These are phyloP conservation scores for Hamigera avellanea DNA, from an alignment of 495 filamentous ascomycete species.

Conservation along the genomic window DNA sequence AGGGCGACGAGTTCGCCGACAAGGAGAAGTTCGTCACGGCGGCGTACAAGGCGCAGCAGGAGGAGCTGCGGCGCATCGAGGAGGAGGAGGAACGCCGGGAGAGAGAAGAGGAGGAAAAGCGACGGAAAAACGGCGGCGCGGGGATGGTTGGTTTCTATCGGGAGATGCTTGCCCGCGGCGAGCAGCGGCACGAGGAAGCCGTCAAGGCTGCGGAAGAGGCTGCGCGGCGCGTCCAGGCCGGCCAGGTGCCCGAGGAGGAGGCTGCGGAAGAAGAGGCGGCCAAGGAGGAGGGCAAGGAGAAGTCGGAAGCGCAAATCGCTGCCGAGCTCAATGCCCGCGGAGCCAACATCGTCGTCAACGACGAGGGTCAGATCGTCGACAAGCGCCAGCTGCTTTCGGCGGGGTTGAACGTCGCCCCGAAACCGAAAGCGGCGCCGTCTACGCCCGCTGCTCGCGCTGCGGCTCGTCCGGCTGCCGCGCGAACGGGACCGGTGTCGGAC, in stretches of 20 bases:
- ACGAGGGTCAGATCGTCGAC: conserved; percentile 89
- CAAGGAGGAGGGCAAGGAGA: conserved; percentile 36
- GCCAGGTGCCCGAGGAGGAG: conserved; percentile 15
- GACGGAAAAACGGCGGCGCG: conserved; percentile 45
- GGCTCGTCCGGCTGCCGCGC: conserved; percentile 16
- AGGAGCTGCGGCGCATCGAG: conserved; percentile 64
- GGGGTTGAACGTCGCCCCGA: conserved; percentile 70
- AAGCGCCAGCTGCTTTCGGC: conserved; percentile 83
- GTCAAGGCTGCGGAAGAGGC: conserved; percentile 60
- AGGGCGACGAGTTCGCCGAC: conserved; percentile 87
- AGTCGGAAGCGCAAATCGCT: conserved; percentile 61
- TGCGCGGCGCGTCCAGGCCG: conserved; percentile 39
- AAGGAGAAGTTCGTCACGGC: conserved; percentile 95
- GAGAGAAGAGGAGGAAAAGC: conserved; percentile 51
- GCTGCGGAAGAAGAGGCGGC: conserved; percentile 13
- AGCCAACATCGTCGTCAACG: conserved; percentile 65
- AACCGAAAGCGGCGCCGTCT: conserved; percentile 34
- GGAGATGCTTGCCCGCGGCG: conserved; percentile 65
- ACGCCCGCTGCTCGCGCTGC: conserved; percentile 18
- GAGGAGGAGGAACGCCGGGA: conserved; percentile 68
- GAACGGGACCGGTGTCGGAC: conserved; percentile 17
- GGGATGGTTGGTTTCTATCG: conserved; percentile 87
- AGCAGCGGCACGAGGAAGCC: conserved; percentile 57
- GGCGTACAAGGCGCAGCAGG: conserved; percentile 92
- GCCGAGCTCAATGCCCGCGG: conserved; percentile 62